These are phyloP conservation scores for Rhinocladiella similis DNA, from an alignment of 2,329 filamentous ascomycete species.

Conservation along the genomic window DNA sequence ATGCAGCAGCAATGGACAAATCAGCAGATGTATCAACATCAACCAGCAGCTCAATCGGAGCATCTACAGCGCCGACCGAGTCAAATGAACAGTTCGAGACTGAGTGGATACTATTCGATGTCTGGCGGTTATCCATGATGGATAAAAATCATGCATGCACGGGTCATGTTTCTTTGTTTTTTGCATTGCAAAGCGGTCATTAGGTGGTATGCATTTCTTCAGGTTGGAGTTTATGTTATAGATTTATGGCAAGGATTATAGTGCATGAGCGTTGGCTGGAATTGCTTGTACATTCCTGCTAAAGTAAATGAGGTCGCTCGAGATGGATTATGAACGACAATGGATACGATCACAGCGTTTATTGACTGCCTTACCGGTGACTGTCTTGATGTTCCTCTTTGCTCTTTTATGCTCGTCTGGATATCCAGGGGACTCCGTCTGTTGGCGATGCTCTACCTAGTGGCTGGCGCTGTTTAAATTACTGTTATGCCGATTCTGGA, in stretches of 20 bases:
- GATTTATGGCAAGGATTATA: background rate
- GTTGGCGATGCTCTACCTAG: too few relatives aligned
- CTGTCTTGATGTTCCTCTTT: too few relatives aligned
- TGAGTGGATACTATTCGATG: slow-evolving; percentile 7
- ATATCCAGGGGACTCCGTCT: too few relatives aligned
- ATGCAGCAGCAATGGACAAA: slow-evolving; percentile 6
- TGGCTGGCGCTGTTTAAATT: too few relatives aligned
- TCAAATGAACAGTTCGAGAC: slow-evolving; percentile 9
- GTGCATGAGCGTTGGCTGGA: background rate
- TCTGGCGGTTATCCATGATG: background rate
- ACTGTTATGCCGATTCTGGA: slow-evolving; percentile 29
- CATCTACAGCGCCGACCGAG: slow-evolving; percentile 8
- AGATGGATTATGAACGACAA: too few relatives aligned
- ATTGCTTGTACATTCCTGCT: background rate
- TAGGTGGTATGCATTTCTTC: background rate
- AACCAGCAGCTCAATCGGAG: slow-evolving; percentile 8
- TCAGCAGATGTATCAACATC: slow-evolving; percentile 7
- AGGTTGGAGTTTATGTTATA: background rate
- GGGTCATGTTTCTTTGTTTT: background rate
- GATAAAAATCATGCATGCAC: background rate
- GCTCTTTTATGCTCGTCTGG: too few relatives aligned
- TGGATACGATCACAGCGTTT: too few relatives aligned
- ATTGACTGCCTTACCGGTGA: too few relatives aligned
- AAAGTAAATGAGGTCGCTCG: background rate
- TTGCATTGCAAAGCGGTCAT: slow-evolving; percentile 11